phyloP scores from a whole-genome alignment of 352 stramenopile species.

The Pythium phragmiticola region DNA sequence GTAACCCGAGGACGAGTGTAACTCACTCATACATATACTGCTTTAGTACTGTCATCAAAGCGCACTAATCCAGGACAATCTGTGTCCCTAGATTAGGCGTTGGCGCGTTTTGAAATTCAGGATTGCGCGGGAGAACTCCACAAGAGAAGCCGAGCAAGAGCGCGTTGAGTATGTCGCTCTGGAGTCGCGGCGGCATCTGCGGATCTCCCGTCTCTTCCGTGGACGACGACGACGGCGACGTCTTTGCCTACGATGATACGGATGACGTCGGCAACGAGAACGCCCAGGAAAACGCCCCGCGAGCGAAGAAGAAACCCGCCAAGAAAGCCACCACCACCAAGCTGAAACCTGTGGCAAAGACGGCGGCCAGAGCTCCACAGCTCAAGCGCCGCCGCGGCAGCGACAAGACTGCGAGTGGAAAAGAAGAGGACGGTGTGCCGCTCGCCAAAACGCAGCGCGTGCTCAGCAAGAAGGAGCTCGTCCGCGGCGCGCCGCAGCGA shows the following conservation, averaged over 20 bases:
- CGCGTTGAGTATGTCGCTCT: neutral
- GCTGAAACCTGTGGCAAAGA: neutral
- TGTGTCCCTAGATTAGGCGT: neutral
- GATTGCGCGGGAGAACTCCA: neutral
- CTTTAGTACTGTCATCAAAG: neutral
- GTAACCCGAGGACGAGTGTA: no score
- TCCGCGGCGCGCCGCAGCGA: constrained; percentile 39
- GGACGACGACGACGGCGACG: constrained; percentile 11
- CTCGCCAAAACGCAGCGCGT: constrained; percentile 3
- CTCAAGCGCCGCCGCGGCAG: constrained; percentile 1
- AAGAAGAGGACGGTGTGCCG: neutral
- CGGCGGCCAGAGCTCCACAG: neutral
- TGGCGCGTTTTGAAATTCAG: neutral
- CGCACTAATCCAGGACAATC: neutral
- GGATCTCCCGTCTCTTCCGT: constrained; percentile 13
- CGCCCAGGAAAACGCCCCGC: neutral
- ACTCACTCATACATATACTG: neutral
- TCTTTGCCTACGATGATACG: constrained; percentile 15
- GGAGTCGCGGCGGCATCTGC: constrained; percentile 20
- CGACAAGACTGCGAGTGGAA: neutral
- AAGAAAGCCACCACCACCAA: neutral
- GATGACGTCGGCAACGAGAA: neutral
- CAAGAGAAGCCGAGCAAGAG: neutral
- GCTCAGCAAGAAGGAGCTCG: constrained; percentile 44
- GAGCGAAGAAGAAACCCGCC: neutral